Base-by-base conservation (phyloP, 2,329 filamentous ascomycete genomes). In the Botrytis aclada region DNA sequence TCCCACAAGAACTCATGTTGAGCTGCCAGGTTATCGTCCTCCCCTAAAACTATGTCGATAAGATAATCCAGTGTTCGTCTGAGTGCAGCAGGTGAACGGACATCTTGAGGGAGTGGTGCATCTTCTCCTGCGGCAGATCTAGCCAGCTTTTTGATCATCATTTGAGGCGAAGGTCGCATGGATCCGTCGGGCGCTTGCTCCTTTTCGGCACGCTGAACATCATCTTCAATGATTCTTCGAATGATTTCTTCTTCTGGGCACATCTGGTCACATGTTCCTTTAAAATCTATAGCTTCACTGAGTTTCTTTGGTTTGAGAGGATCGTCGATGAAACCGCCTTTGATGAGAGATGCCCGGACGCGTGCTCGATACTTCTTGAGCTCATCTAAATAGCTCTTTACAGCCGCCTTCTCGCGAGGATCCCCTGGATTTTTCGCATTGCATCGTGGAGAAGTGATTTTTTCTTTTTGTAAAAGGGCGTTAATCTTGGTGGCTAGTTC, bases 241-340 rank as follows among this genome's bases (percentile, higher is more conserved):
- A 90, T 85, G 79, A 87, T 88, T 79, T 92, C 90, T 80, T 87
- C 91, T 75, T 90, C 88, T 8, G 90, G 90, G 74, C 90, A 92
- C 89, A 91, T 92, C 39, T 90, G 88, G 77, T 91, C 88, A 77
- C 89, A 91, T 63, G 89, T 90, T 22, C 90, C 90, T 79, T 89
- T 89, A 78, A 92, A 92, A 60, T 88, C 86, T 65, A 92, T 88
- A 10, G 90, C 90, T 78, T 92, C 86, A 73, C 88, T 85, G 12
- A 92, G 83, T 29, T 85, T 86, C 78, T 89, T 89, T 72, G 87
- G 86, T 77, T 89, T 87, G 45, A 90, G 86, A 4, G 89, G 89
- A 75, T 92, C 88, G 80, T 92, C 90, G 72, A 92, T 88, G 12
- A 90, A 82, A 18, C 86, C 87, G 22, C 86, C 88, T 74, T 85